These are phyloP conservation scores for Fusarium annulatum DNA, from an alignment of 2,329 filamentous ascomycete genomes.

Conservation along the genomic window DNA sequence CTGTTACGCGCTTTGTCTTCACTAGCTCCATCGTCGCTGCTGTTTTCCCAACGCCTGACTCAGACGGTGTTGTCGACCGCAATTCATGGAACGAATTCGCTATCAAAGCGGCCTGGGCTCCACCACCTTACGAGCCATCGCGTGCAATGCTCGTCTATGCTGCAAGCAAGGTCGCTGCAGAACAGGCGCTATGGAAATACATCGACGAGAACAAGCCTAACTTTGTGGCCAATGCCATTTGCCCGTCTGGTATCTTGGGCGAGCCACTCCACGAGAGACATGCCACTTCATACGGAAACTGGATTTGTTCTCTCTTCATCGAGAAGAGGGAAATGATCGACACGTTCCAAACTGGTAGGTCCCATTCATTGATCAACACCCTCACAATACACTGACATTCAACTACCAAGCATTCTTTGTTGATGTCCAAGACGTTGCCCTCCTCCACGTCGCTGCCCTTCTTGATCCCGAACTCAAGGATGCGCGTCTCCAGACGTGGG, in stretches of 20 bases:
- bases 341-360: neutral
- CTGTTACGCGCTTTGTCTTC: conserved; percentile 50
- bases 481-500: conserved; percentile 19
- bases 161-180: conserved; percentile 48
- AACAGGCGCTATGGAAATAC: conserved; percentile 48
- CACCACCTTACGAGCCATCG: conserved; percentile 38
- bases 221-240: conserved; percentile 42
- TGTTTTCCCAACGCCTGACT: neutral
- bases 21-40: conserved; percentile 42
- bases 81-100: conserved; percentile 1
- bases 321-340: conserved; percentile 5
- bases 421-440: conserved; percentile 19
- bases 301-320: neutral
- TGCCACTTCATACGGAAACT: neutral
- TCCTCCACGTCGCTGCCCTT: conserved; percentile 7
- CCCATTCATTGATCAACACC: accelerated
- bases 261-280: conserved; percentile 38
- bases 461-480: conserved; percentile 13
- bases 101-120: conserved; percentile 46
- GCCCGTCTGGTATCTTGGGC: conserved; percentile 16
- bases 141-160: conserved; percentile 40
- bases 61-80: neutral
- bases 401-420: neutral
- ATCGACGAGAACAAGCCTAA: conserved; percentile 39
- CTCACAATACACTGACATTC: accelerated